phyloP scores from a whole-genome alignment of 2,329 filamentous ascomycete genomes.

The Endocalyx cinctus region DNA sequence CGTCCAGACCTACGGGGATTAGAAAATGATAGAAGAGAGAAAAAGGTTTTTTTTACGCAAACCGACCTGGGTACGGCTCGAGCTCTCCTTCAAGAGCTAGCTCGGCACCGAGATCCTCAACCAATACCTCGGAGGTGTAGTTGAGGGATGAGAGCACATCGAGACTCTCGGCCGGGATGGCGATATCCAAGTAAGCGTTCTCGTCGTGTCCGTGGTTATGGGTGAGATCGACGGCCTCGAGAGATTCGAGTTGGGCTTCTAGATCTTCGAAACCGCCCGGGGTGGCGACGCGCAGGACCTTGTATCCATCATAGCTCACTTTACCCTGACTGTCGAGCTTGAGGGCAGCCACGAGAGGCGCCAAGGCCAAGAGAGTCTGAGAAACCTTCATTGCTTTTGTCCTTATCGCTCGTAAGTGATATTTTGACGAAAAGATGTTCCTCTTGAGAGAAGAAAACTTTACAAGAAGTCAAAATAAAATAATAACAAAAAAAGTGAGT shows the following conservation, averaged over 20 bases:
- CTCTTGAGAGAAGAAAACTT: too few relatives aligned
- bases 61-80: constrained; percentile 22
- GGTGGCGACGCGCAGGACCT: constrained; percentile 27
- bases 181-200: constrained; percentile 27
- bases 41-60: neutral
- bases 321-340: constrained; percentile 19
- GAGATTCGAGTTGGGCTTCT: constrained; percentile 22
- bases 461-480: too few relatives aligned
- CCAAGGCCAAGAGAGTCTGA: constrained; percentile 8
- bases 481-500: too few relatives aligned
- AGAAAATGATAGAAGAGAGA: too few relatives aligned
- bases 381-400: constrained; percentile 18
- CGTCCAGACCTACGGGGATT: constrained; percentile 18
- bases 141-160: constrained; percentile 25
- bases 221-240: constrained; percentile 24
- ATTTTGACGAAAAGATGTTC: too few relatives aligned
- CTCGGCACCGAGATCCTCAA: constrained; percentile 26
- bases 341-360: constrained; percentile 8
- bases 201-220: constrained; percentile 19
- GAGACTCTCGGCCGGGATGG: constrained; percentile 27
- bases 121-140: constrained; percentile 21
- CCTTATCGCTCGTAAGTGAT: too few relatives aligned
- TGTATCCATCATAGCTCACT: constrained; percentile 31
- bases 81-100: constrained; percentile 28
- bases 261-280: constrained; percentile 19